phyloP scores from a whole-genome alignment of 2,329 filamentous ascomycete species.

The Orbilia oligospora region DNA sequence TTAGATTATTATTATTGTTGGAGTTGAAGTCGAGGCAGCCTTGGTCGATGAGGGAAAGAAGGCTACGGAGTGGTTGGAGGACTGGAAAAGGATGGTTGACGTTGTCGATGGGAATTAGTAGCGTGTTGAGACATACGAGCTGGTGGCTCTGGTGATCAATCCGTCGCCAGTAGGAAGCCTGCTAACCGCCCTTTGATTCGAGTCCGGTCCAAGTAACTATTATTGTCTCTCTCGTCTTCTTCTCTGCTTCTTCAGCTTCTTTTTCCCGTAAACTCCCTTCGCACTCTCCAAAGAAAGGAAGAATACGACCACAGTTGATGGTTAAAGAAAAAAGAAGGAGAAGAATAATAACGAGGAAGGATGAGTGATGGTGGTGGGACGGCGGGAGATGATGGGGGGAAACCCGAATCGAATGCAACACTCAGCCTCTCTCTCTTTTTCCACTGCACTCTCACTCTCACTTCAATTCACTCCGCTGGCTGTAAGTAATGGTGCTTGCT shows the following conservation, averaged over 20 bases:
- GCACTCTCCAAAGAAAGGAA: conserved; percentile 27
- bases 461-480: background rate
- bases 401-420: conserved; percentile 18
- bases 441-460: conserved; percentile 4
- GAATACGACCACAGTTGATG: conserved; percentile 15
- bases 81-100: conserved; percentile 19
- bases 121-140: conserved; percentile 45
- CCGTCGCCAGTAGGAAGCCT: conserved; percentile 49
- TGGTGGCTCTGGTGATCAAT: conserved; percentile 45
- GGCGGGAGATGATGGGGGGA: conserved; percentile 49
- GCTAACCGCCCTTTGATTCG: conserved; percentile 15
- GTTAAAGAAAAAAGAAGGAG: conserved; percentile 14
- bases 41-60: conserved; percentile 19
- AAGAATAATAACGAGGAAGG: background rate
- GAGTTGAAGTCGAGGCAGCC: conserved; percentile 15
- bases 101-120: conserved; percentile 29
- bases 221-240: background rate
- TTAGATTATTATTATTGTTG: conserved; percentile 1
- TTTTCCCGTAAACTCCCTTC: conserved; percentile 23
- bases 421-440: conserved; percentile 34
- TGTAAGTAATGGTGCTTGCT: background rate
- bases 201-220: background rate
- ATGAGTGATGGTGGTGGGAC: conserved; percentile 8
- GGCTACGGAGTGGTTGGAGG: conserved; percentile 28
- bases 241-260: background rate